Base-by-base conservation (phyloP, 331 rosid species). In the Telfairia occidentalis region DNA sequence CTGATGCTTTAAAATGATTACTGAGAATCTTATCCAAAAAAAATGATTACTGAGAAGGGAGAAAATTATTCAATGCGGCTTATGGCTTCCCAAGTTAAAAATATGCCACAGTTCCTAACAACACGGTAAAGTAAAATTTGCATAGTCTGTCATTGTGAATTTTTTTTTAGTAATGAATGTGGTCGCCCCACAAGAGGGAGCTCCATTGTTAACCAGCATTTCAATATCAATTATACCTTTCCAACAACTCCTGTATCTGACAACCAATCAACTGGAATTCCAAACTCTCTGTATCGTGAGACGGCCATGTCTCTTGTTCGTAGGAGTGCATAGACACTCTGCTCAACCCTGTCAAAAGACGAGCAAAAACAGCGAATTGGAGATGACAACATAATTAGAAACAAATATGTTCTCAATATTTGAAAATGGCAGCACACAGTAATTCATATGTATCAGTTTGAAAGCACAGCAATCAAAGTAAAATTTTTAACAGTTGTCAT, bases 241-340 rank as follows among this genome's bases (percentile, higher is more conserved):
- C 97, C 97, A 52, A 91, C 95, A 53, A 93, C 89, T 54, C 98
- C 98, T 9, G 98, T 88, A 83, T 93, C 98, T 72, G 67, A 46
- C 40, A 91, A 74, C 98, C 98, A 93, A 76, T 93, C 86, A 37
- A 86, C 88, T 42, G 97, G 98, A 79, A 91, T 88, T 83, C 98
- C 98, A 21, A 91, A 93, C 75, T 93, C 97, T 76, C 21, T 86
- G 85, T 87, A 93, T 57, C 97, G 87, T 5, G 97, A 91, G 80
- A 89, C 76, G 42, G 98, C 96, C 97, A 93, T 86, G 81, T 92
- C 98, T 80, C 97, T 92, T 34, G 98, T 93, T 45, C 97, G 86
- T 70, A 90, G 67, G 26, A 90, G 82, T 34, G 97, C 96, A 82
- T 84, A 93, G 19, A 93, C 98, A 42, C 97, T 89, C 69, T 87